A percentile compares a stretch with the other conserved stretches of the same genome.
Conservation (phyloP, 225 moss, liverwort and hornwort species). For the Anthoceros angustus region DNA sequence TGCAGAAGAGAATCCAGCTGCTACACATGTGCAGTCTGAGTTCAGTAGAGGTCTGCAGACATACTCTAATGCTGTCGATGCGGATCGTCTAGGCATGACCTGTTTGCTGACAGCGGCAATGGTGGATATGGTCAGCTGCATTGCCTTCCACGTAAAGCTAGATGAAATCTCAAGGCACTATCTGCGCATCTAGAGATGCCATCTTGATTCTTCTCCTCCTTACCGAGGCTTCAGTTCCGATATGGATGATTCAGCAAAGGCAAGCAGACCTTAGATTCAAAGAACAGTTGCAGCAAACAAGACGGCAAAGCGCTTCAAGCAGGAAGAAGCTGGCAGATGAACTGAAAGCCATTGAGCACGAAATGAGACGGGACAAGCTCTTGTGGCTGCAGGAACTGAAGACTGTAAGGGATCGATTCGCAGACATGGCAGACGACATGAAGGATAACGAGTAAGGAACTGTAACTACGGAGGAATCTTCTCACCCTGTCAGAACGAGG, state of each 20-base stretch:
- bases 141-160: too few relatives aligned
- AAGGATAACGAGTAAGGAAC: not conserved
- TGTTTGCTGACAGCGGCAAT: too few relatives aligned
- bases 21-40: not conserved
- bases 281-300: slow-evolving; percentile 2
- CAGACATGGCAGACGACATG: not conserved
- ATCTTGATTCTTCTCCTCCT: not conserved
- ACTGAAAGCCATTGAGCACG: not conserved
- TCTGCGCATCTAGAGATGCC: not conserved
- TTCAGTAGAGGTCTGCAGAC: not conserved
- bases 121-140: too few relatives aligned
- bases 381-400: not conserved
- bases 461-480: too few relatives aligned
- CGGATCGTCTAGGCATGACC: too few relatives aligned
- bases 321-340: not conserved
- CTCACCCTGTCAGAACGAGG: too few relatives aligned
- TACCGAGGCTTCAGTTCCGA: not conserved
- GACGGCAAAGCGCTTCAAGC: not conserved
- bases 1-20: too few relatives aligned
- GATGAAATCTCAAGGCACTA: not conserved
- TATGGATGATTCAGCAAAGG: not conserved
- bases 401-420: not conserved
- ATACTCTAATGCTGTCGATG: not conserved
- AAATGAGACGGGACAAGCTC: not conserved
- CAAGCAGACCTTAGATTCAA: not conserved